Conservation (phyloP, 1,284 basidiomycete species). For the Ceratobasidium sp. region DNA sequence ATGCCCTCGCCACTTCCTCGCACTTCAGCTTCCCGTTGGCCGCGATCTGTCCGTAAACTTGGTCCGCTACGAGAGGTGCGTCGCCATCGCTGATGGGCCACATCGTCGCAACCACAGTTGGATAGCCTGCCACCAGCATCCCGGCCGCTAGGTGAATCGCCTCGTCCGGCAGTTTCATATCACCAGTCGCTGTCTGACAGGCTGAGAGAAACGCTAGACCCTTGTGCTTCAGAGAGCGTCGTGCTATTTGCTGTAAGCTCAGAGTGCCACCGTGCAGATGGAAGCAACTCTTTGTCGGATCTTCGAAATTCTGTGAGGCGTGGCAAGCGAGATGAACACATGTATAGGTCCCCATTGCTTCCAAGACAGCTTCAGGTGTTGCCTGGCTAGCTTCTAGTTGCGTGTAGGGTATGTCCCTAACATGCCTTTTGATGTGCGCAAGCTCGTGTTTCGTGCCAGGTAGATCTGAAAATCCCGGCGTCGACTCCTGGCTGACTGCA, state of each 20-base stretch:
- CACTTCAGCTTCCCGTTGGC: background rate
- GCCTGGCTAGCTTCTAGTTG: background rate
- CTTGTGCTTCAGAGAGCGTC: background rate
- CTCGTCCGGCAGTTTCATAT: conserved; percentile 44
- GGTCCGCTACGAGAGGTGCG: background rate
- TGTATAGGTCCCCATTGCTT: background rate
- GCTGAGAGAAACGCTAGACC: conserved; percentile 3
- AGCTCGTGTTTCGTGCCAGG: background rate
- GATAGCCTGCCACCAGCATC: conserved; percentile 45
- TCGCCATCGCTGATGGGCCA: background rate
- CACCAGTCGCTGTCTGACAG: conserved; percentile 19
- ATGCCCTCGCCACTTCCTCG: background rate
- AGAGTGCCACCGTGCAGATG: background rate
- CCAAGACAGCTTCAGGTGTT: background rate
- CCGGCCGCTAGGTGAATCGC: conserved; percentile 38
- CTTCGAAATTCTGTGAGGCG: background rate
- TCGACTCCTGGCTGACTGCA: conserved; percentile 2
- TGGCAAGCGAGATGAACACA: conserved; percentile 12
- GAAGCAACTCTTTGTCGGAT: background rate
- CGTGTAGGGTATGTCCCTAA: no score
- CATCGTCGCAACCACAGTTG: conserved; percentile 1
- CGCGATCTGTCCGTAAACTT: background rate
- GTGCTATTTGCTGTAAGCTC: background rate
- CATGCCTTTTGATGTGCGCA: background rate
- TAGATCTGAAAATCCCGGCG: background rate